A percentile compares a stretch with the other conserved stretches of the same genome.
These are phyloP conservation scores for Pterulicium gracile DNA, from an alignment of 1,284 basidiomycete genomes.

Conservation along the genomic window DNA sequence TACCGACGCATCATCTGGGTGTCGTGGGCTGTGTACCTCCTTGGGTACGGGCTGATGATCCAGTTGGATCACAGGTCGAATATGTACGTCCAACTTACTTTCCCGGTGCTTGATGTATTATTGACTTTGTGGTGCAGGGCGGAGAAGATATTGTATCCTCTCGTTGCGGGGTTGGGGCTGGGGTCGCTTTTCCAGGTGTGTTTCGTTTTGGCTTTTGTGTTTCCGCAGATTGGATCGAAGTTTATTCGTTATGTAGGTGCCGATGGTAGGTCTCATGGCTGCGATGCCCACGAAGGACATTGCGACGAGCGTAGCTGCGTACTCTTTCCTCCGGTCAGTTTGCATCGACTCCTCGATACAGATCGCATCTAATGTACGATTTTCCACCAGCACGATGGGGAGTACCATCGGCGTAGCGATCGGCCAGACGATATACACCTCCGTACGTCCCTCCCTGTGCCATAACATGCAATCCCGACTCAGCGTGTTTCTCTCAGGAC, in stretches of 20 bases:
- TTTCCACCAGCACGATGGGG: neutral
- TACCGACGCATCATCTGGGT: constrained; percentile 29
- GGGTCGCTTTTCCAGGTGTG: constrained; percentile 22
- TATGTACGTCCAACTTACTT: constrained; percentile 14
- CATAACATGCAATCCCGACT: neutral
- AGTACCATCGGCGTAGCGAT: neutral
- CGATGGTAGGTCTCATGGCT: constrained; percentile 16
- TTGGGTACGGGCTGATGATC: constrained; percentile 20
- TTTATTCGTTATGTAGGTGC: too few relatives aligned
- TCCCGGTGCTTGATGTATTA: too few relatives aligned
- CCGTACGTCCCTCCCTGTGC: neutral
- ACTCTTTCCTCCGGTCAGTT: constrained; percentile 22
- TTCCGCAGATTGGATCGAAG: too few relatives aligned
- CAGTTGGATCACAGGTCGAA: constrained; percentile 20
- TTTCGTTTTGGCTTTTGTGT: too few relatives aligned
- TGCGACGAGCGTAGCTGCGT: constrained; percentile 28
- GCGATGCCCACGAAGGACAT: constrained; percentile 36
- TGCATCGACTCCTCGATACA: too few relatives aligned
- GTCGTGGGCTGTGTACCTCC: constrained; percentile 9
- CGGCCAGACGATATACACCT: neutral
- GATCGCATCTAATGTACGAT: too few relatives aligned
- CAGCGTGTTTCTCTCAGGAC: neutral
- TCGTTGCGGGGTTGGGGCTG: constrained; percentile 23
- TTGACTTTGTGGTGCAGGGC: constrained; percentile 11
- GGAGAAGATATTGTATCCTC: constrained; percentile 21